Evolutionary conservation across 2,329 filamentous ascomycete genomes (phyloP), one percentile per base, ranked within the genome.

Genomic region (Hypoxylon sp.): DNA sequence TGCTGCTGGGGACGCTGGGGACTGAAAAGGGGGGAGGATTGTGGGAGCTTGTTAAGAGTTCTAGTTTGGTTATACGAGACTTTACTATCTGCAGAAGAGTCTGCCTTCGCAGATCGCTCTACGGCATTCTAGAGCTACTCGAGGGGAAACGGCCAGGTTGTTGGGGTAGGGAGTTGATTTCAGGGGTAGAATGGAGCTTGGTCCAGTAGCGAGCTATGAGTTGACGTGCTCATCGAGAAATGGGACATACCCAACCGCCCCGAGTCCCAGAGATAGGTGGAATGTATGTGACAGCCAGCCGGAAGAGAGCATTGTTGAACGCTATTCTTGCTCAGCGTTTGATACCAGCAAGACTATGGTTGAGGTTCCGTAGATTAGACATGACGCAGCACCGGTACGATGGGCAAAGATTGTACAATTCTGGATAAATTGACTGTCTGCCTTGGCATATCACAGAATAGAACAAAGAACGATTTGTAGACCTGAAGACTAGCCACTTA

Each of bases 1-100:
- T n/a, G 32, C 15, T 15, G 39, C 37, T 17, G 56, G 60, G 0
- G 59, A 51, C 19, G 52, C 60, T 6, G 64, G 61, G 15, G 61
- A 62, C 31, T 65, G 68, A 68, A 32, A 21, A 24, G 15, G 17
- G 46, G 6, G n/a, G n/a, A 3, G 17, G 32, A 0, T 27, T 13
- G n/a, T 19, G 31, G 17, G 29, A 35, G 13, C 51, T 37, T 19
- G 17, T 48, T 19, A 50, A 44, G 7, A 21, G 17, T 6, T n/a
- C 2, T 11, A 44, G 39, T 8, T 17, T 7, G 39, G 39, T 21
- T 21, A 8, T 6, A 21, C 39, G 19, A 21, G 39, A 8, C 6
- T 17, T 10, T n/a, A 19, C 5, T 21, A 3, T 21, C 39, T 3
- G 5, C 2, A 8, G 39, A 21, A 17, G 7, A 7, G 11, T 17